Conservation (phyloP, 352 stramenopile genomes). For the Phytopythium oedochilum region DNA sequence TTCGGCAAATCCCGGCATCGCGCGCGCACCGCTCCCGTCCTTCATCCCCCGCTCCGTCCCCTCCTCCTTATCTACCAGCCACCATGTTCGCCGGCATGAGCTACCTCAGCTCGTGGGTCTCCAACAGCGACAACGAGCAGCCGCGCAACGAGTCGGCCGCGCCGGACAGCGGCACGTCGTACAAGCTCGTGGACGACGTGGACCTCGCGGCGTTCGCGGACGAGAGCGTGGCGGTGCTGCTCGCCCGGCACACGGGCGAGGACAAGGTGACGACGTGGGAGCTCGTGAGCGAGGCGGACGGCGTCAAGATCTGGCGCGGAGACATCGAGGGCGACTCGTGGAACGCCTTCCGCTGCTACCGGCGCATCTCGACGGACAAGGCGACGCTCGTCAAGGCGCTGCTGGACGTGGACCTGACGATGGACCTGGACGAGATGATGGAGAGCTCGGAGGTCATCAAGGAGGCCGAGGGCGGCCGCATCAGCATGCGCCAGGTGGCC, state of each 20-base stretch:
- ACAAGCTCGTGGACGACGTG: conserved; percentile 45
- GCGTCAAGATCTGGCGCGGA: conserved; percentile 58
- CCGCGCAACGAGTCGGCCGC: conserved; percentile 21
- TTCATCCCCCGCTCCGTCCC: not conserved
- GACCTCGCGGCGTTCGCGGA: conserved; percentile 60
- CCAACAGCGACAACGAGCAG: conserved; percentile 1
- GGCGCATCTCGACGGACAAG: conserved; percentile 52
- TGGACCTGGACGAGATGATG: conserved; percentile 82
- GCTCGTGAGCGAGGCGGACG: conserved; percentile 46
- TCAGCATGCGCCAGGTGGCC: conserved; percentile 65
- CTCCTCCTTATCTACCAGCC: not conserved
- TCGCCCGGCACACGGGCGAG: conserved; percentile 48
- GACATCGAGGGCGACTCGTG: conserved; percentile 57
- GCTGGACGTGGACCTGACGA: conserved; percentile 52
- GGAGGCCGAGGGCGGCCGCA: conserved; percentile 38
- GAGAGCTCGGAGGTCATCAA: conserved; percentile 57
- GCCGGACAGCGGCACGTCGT: conserved; percentile 22
- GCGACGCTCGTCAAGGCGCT: conserved; percentile 47
- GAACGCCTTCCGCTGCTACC: conserved; percentile 62
- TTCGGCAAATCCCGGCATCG: not conserved
- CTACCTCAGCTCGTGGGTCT: conserved; percentile 17
- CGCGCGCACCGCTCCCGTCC: not conserved
- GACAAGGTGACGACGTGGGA: conserved; percentile 74
- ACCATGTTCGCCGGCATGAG: conserved; percentile 17
- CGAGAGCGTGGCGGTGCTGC: conserved; percentile 62